A percentile compares a stretch with the other conserved stretches of the same genome.
Conservation (phyloP, 495 filamentous ascomycete genomes). For the Opeltia flavorubescens region DNA sequence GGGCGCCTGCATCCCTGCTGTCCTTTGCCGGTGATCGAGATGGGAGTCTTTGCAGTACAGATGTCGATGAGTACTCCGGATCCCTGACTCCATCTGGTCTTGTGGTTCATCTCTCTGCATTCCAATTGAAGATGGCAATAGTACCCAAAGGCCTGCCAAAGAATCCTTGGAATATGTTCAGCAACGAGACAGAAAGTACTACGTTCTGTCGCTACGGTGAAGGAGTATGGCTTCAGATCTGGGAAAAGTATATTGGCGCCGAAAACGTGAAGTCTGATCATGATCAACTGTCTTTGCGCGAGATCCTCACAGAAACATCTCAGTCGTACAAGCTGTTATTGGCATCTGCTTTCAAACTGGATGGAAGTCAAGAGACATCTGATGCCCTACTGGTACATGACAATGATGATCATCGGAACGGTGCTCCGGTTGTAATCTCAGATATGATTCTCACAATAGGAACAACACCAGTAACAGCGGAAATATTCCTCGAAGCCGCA, state of each 20-base stretch:
- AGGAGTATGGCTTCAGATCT: neutral
- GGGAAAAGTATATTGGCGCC: neutral
- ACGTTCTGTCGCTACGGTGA: neutral
- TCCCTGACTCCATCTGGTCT: neutral
- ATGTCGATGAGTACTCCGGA: neutral
- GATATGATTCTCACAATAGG: neutral
- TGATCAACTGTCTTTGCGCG: neutral
- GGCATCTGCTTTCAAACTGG: neutral
- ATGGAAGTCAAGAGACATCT: neutral
- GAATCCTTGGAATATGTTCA: neutral
- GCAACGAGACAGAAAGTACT: neutral
- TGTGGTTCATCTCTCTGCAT: neutral
- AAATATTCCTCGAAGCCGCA: neutral
- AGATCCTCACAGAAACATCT: neutral
- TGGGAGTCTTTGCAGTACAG: neutral
- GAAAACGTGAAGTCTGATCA: neutral
- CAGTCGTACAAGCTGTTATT: neutral
- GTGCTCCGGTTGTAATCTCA: neutral
- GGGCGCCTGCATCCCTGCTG: conserved; percentile 7
- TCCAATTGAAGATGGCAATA: neutral
- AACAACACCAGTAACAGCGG: neutral
- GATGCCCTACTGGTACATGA: neutral
- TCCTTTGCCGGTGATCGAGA: neutral
- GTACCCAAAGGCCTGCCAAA: neutral
- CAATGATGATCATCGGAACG: neutral